Base-by-base conservation (phyloP, 1,284 basidiomycete genomes). In the Ceratobasidium sp. region DNA sequence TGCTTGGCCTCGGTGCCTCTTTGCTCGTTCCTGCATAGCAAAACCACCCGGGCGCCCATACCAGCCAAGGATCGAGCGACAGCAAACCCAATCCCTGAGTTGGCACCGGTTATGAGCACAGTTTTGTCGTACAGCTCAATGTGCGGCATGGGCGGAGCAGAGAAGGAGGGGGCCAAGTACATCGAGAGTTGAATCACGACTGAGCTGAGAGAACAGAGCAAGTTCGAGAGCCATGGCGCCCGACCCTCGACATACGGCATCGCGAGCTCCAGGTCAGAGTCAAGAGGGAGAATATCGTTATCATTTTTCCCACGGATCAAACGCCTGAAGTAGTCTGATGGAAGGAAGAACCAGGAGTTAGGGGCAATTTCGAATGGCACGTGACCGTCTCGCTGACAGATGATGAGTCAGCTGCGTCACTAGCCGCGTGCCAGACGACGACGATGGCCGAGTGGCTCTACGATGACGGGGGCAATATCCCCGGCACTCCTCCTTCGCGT, bases 31-130 rank as follows among this genome's bases (percentile, higher is more conserved):
- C 75, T 64, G 45, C 73, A 75, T 9, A 65, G 50, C 9, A 75
- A 58, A n/a, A 73, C 64, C 5, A 75, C 73, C 26, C 64, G 55
- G 36, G 75, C 73, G 14, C 75, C 75, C 43, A 53, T 57, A 12
- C 72, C 36, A 2, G 75, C 75, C 2, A 75, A 58, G 3, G 50
- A 45, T 32, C 65, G 65, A 1, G 73, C 59, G 16, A 62, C 64
- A 26, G 74, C 73, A 14, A 62, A 61, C 9, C 75, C 75, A 39
- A 75, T 59, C 3, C 75, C 75, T 23, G 71, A 48, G 34, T 72
- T 73, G 9, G 60, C 69, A 12, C 72, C 74, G 9, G 74, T 74
- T 21, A 57, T 46, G 18, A 73, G 64, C 6, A 50, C 70, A 23
- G 21, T 70, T 28, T 65, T 65, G 28, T 48, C 62, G 21, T 65